Base-by-base conservation (phyloP, 352 stramenopile species). In the Pythium aristosporum region DNA sequence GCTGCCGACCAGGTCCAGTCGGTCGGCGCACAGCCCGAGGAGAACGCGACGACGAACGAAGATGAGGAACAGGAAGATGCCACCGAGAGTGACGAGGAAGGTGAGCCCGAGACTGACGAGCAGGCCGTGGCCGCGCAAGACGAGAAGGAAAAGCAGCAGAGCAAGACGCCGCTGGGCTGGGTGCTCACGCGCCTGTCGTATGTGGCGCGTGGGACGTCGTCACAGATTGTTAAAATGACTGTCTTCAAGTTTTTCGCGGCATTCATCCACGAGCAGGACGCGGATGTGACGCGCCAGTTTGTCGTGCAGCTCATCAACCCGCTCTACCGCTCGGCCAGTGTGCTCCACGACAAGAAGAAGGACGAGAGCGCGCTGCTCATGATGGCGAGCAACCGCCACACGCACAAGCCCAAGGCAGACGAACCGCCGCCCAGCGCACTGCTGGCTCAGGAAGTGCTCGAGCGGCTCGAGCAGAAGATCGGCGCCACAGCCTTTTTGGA, bases 191-290 rank as follows among this genome's bases (percentile, higher is more conserved):
- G 87, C 8, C 61, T 97, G 11, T 96, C 88, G 36, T 96, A 85
- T 65, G 67, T 93, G 15, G 80, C 81, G 1, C 87, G 89, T 20
- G 75, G 72, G 6, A 74, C 77, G 28, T 68, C 58, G 25, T 66
- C 73, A 32, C 68, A 84, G 57, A 48, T 81, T 18, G 82, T 91
- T n/a, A 87, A 93, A 64, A 61, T 53, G 28, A 72, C 86, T 1
- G 74, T 96, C 21, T 97, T 91, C 70, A 91, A 94, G 69, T 73
- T 97, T 44, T 97, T 97, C 56, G 89, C 88, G 5, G 80, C 77
- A 42, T 72, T 95, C 20, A 76, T 94, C 39, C 75, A 87, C 46
- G 72, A 68, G 53, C 79, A 88, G 56, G 70, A 84, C 36, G 56
- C 69, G 28, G 73, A 56, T 18, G 84, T 87, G 34, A 72, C 85